Percentiles rank a stretch among this genome's conserved stretches.
Evolutionary conservation across 2,329 filamentous ascomycete genomes (phyloP).

Genomic region (Clarireedia sp.): DNA sequence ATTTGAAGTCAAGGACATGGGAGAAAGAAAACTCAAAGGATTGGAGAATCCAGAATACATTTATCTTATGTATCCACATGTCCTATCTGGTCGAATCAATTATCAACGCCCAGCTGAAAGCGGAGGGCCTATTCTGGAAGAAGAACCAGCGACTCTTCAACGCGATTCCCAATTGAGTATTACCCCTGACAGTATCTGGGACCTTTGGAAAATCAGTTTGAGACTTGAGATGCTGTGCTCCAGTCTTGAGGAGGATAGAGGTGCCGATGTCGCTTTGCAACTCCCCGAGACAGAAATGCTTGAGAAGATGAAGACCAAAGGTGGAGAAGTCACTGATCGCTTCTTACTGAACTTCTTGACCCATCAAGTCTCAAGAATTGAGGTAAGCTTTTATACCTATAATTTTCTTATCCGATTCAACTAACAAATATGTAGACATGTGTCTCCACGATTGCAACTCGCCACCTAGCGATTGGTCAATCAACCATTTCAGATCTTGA

Average conservation of each 20-base stretch:
- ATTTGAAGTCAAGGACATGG: conserved; percentile 94
- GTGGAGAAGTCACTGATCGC: conserved; percentile 79
- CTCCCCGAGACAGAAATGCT: conserved; percentile 77
- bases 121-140: conserved; percentile 34
- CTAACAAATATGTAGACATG: conserved; percentile 53
- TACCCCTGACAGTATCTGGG: conserved; percentile 72
- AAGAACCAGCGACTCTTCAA: conserved; percentile 49
- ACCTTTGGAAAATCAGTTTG: conserved; percentile 80
- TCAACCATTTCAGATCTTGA: conserved; percentile 54
- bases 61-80: conserved; percentile 90
- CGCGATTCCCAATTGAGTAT: conserved; percentile 62
- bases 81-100: conserved; percentile 71
- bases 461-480: conserved; percentile 69
- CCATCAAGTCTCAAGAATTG: conserved; percentile 90
- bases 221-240: conserved; percentile 91
- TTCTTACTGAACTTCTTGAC: conserved; percentile 87
- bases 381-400: conserved; percentile 50
- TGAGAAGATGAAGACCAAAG: conserved; percentile 62
- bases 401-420: conserved; percentile 4
- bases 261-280: conserved; percentile 50
- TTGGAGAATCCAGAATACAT: conserved; percentile 95
- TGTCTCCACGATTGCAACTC: conserved; percentile 68
- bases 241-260: conserved; percentile 63
- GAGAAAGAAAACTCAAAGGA: conserved; percentile 90
- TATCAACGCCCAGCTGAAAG: conserved; percentile 41